These are phyloP conservation scores for Panaeolus cyanescens DNA, from an alignment of 768 basidiomycete genomes.

Conservation along the genomic window DNA sequence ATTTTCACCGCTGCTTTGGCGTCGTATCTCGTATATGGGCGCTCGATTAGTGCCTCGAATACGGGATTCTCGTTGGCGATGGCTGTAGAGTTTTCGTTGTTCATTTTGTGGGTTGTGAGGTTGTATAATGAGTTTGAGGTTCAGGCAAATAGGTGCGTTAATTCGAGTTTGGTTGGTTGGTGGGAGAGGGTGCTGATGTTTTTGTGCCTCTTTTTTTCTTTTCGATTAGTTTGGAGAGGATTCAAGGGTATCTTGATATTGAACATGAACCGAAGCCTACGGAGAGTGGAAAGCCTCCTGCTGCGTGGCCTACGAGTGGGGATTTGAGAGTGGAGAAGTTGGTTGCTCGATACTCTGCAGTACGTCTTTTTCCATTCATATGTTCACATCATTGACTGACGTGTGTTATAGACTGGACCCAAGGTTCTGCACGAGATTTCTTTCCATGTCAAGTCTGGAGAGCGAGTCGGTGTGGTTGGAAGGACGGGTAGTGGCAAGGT, in stretches of 20 bases:
- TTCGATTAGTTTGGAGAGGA: constrained; percentile 58
- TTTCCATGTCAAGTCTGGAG: constrained; percentile 53
- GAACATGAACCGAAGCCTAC: constrained; percentile 54
- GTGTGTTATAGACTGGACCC: constrained; percentile 36
- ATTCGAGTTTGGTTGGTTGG: constrained; percentile 22
- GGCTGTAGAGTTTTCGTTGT: constrained; percentile 54
- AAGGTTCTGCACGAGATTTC: constrained; percentile 55
- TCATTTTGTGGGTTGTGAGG: constrained; percentile 53
- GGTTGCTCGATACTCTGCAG: constrained; percentile 53
- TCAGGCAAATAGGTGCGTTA: constrained; percentile 29
- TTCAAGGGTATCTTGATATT: constrained; percentile 62
- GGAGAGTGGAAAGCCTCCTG: constrained; percentile 50
- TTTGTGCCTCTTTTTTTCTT: not conserved
- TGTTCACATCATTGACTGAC: not conserved
- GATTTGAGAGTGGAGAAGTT: constrained; percentile 54
- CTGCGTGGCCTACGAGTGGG: constrained; percentile 68
- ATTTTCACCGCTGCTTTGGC: constrained; percentile 58
- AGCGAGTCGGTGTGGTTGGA: constrained; percentile 57
- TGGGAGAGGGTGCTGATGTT: not conserved
- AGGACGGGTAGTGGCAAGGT: constrained; percentile 52
- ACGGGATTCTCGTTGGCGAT: constrained; percentile 59
- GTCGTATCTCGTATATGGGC: constrained; percentile 52
- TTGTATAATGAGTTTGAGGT: constrained; percentile 45
- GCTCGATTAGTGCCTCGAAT: constrained; percentile 40
- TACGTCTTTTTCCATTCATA: constrained; percentile 20